Base-by-base conservation (phyloP, 352 stramenopile genomes). In the Pythium chondricola region DNA sequence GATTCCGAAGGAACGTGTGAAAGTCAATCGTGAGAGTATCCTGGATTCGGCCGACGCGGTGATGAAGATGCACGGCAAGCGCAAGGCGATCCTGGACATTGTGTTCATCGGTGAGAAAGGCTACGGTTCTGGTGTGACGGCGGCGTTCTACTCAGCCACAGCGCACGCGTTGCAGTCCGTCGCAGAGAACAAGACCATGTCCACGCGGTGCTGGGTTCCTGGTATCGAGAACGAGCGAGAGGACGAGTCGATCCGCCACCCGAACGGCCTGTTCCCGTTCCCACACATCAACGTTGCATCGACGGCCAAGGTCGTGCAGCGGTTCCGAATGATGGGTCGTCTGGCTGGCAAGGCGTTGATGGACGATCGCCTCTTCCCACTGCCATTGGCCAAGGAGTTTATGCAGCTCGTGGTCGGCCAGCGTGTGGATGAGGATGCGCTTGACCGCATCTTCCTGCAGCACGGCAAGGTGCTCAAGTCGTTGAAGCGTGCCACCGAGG, bases 21-120 rank as follows among this genome's bases (percentile, higher is more conserved):
- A 89, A 29, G 78, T 93, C 8, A 63, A 85, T 45, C 77, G 83
- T 17, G 65, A 66, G 16, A 87, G 87, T 32, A 82, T 93, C 35
- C 45, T 93, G 29, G 67, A 71, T 38, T 90, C 78, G 0, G 83
- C 83, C 0, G 78, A 93, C 18, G 71, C 70, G 3, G 69, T 91
- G 6, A 89, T 93, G 77, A 88, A 91, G 57, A 85, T 90, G 72
- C 80, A 93, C 25, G 74, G 63, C 4, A 92, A 91, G 57, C 78
- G 80, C 4, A 87, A 85, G 55, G 78, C 80, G 22, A 80, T 93
- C 17, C 48, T 93, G 26, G 83, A 93, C 57, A 76, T 93, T 36
- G 74, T 92, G 1, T 93, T 93, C 67, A 67, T 83, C 21, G 83
- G 83, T 10, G 83, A 93, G 61, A 88, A 88, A 38, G 83, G 83